Percentiles rank a stretch among this genome's conserved stretches.
Evolutionary conservation across 176 grass and related monocot genomes (phyloP).

Genomic region (Zea mays): DNA sequence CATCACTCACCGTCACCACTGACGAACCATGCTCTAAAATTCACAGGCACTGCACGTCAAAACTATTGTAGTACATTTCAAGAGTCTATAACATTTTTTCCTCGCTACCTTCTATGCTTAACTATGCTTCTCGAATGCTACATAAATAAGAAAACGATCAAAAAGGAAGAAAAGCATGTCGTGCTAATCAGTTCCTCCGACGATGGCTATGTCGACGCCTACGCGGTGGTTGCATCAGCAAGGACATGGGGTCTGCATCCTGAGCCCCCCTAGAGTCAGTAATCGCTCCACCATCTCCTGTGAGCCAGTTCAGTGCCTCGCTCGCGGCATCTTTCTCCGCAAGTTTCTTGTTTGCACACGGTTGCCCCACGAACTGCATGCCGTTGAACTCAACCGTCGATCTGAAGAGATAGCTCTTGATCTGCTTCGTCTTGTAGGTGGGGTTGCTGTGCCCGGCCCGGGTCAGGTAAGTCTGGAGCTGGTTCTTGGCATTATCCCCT

Average conservation of each 20-base stretch:
- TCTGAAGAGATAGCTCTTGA: constrained; percentile 64
- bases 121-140: constrained; percentile 19
- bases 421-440: constrained; percentile 74
- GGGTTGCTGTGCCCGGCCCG: constrained; percentile 77
- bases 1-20: neutral
- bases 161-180: no score
- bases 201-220: constrained; percentile 65
- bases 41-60: neutral
- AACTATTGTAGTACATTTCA: constrained; percentile 28
- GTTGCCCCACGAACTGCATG: constrained; percentile 89
- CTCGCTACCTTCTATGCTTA: neutral
- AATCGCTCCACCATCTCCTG: constrained; percentile 33
- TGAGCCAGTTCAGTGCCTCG: constrained; percentile 80
- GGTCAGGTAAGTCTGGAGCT: constrained; percentile 58
- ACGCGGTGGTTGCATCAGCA: constrained; percentile 55
- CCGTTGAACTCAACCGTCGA: constrained; percentile 80
- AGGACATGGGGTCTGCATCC: constrained; percentile 56
- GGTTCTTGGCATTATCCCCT: constrained; percentile 74
- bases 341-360: constrained; percentile 82
- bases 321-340: constrained; percentile 83
- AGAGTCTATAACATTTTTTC: constrained; percentile 19
- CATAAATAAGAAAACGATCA: neutral
- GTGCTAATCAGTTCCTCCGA: constrained; percentile 38
- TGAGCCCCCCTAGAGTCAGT: constrained; percentile 3
- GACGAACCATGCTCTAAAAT: constrained; percentile 10